phyloP scores from a whole-genome alignment of 2,329 filamentous ascomycete genomes.

The Neonectria sp. region DNA sequence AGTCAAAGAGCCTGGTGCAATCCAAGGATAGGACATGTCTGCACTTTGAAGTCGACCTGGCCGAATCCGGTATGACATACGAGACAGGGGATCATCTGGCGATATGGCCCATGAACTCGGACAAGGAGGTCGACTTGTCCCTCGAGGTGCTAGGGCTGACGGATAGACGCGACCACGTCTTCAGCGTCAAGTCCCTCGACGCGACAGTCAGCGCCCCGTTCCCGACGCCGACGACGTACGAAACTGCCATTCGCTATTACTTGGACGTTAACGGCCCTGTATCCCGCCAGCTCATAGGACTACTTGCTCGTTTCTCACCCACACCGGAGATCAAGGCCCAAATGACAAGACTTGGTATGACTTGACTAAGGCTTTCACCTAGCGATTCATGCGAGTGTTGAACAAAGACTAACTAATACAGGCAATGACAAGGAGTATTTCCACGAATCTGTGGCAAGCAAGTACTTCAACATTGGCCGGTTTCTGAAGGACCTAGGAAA shows the following conservation, averaged over 20 bases:
- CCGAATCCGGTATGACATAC: background rate
- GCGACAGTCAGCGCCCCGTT: background rate
- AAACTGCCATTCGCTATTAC: conserved; percentile 4
- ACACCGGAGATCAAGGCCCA: background rate
- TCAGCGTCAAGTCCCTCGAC: background rate
- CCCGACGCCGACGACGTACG: conserved; percentile 26
- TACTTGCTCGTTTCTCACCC: conserved; percentile 12
- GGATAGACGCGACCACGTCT: background rate
- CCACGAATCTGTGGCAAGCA: background rate
- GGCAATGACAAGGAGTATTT: conserved; percentile 52
- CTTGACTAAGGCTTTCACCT: too few species aligned
- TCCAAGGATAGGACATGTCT: background rate
- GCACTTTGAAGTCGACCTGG: background rate
- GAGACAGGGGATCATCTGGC: conserved; percentile 7
- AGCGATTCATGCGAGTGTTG: too few species aligned
- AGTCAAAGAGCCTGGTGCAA: background rate
- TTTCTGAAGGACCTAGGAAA: background rate
- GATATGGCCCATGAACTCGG: conserved; percentile 2
- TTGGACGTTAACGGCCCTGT: conserved; percentile 27
- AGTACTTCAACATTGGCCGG: background rate
- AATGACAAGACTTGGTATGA: background rate
- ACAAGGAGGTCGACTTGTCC: background rate
- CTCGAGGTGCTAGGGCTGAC: background rate
- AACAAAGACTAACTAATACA: conserved; percentile 75
- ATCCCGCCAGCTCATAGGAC: conserved; percentile 11